Evolutionary conservation across 177 flowering plant genomes (phyloP), one percentile per base, ranked within the genome.

Genomic region (Vitis hybrid): DNA sequence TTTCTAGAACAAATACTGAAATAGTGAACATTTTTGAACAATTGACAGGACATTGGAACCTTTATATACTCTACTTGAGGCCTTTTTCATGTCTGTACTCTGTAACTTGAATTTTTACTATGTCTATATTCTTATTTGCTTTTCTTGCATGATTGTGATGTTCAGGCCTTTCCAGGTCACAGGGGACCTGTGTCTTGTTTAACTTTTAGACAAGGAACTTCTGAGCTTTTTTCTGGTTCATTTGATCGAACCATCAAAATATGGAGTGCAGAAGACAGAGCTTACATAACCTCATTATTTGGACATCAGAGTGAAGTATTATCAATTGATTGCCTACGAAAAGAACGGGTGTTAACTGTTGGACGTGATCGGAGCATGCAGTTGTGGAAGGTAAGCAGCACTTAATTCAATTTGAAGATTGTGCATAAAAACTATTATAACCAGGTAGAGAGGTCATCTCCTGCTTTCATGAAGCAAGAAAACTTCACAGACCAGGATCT

Each of bases 281-380:
- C 94, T 73, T 92, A 88, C 74, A 81, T 94, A 79, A 81, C 78
- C 67, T 81, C 97, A 57, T 76, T 92, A 69, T 88, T 86, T 86
- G 98, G 99, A 68, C 98, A 94, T 75, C 90, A 90, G 79, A 86
- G 90, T 82, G 99, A 96, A 68, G 80, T 96, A 29, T 72, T 96
- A 63, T 69, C 85, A 14, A 77, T 94, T 76, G 97, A 94, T 78
- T 89, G 95, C 79, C 72, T 94, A 74, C 71, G 93, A 56, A 90
- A 89, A 76, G 99, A 96, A 74, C 84, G 96, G 2, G 73, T 87
- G 4, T 73, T 96, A 80, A 83, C 97, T 69, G 97, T 78, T 79
- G 99, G 98, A 56, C 97, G 97, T 74, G 99, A 96, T 83, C 85
- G 96, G 57, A 83, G 81, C n/a, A 90, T 96, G 98, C 90, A 83